phyloP scores from a whole-genome alignment of 495 filamentous ascomycete genomes.

The Xylaria flabelliformis region DNA sequence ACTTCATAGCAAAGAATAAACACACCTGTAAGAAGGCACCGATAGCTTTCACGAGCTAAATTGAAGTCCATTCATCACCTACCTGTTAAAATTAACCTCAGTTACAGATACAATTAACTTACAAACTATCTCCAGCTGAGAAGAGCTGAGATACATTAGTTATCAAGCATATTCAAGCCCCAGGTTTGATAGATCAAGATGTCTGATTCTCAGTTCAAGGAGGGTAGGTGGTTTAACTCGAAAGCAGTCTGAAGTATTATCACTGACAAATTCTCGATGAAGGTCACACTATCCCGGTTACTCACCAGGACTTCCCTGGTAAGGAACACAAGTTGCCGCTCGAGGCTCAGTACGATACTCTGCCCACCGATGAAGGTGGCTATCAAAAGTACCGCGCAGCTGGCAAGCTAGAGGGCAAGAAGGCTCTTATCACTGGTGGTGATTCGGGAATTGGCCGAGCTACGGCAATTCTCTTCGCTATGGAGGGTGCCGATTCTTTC shows the following conservation, averaged over 20 bases:
- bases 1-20: neutral
- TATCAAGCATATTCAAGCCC: neutral
- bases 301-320: slow-evolving; percentile 72
- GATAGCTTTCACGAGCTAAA: neutral
- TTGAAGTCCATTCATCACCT: neutral
- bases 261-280: slow-evolving; percentile 5
- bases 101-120: neutral
- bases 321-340: slow-evolving; percentile 68
- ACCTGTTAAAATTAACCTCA: neutral
- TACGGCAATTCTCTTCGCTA: slow-evolving; percentile 77
- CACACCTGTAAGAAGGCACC: neutral
- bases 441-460: slow-evolving; percentile 85
- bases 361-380: slow-evolving; percentile 73
- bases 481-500: slow-evolving; percentile 79
- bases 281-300: slow-evolving; percentile 75
- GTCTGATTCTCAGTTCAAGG: slow-evolving; percentile 59
- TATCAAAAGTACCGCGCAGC: slow-evolving; percentile 80
- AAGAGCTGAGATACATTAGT: neutral
- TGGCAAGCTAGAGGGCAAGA: slow-evolving; percentile 76
- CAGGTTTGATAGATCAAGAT: slow-evolving; percentile 32
- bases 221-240: slow-evolving; percentile 45
- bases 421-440: slow-evolving; percentile 81
- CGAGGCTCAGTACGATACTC: slow-evolving; percentile 66
- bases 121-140: neutral
- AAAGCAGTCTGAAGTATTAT: neutral